These are phyloP conservation scores for Luffa acutangula DNA, from an alignment of 306 rosid genomes.

Conservation along the genomic window DNA sequence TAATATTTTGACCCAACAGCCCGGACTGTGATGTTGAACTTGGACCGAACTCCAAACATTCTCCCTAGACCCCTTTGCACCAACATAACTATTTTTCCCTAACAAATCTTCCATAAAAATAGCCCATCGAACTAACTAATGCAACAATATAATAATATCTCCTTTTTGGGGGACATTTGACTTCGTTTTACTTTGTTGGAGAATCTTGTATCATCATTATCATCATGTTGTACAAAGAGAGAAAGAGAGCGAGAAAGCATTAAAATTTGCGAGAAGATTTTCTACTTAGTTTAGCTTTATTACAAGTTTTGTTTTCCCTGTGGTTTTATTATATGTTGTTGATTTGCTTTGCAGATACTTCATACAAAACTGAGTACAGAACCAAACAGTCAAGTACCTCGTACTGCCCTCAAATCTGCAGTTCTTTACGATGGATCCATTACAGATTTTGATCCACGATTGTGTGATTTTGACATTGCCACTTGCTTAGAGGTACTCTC, in stretches of 20 bases:
- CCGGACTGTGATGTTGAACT: neutral
- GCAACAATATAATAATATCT: neutral
- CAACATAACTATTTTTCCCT: neutral
- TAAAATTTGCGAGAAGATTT: neutral
- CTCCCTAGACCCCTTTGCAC: neutral
- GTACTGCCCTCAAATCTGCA: slow-evolving; percentile 36
- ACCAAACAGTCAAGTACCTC: slow-evolving; percentile 22
- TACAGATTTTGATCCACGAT: slow-evolving; percentile 51
- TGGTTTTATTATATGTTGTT: neutral
- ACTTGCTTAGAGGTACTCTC: slow-evolving; percentile 90
- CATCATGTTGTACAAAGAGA: neutral
- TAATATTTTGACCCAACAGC: neutral
- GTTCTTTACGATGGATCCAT: slow-evolving; percentile 85
- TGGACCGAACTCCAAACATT: neutral
- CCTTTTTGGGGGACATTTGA: neutral
- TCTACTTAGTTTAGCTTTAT: neutral
- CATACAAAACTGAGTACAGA: slow-evolving; percentile 52
- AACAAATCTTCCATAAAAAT: neutral
- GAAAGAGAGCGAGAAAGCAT: neutral
- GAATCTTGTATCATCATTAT: neutral
- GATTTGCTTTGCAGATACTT: slow-evolving; percentile 48
- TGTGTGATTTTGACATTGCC: slow-evolving; percentile 78
- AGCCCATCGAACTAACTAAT: neutral
- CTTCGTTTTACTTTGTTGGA: neutral
- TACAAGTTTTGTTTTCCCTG: neutral